These are phyloP conservation scores for Epichloe bromicola DNA, from an alignment of 2,329 filamentous ascomycete species.

Conservation along the genomic window DNA sequence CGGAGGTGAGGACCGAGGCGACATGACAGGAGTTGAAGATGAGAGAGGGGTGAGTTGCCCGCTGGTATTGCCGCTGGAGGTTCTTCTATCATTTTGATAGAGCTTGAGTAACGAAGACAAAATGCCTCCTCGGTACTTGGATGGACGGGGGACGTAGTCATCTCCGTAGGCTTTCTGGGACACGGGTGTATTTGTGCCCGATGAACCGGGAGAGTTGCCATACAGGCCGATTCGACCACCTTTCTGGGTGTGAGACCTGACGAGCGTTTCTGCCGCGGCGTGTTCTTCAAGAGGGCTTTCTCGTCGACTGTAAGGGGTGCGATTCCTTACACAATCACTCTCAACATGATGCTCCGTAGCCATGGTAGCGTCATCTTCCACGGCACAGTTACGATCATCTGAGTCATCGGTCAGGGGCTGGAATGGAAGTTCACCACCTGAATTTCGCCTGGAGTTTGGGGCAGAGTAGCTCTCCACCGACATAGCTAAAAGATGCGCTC, in stretches of 20 bases:
- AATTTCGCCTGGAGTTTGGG: constrained; percentile 23
- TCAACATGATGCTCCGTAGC: constrained; percentile 1
- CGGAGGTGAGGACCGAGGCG: constrained; percentile 28
- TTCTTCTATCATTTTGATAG: constrained; percentile 38
- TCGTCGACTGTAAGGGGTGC: constrained; percentile 14
- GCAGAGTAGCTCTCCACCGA: constrained; percentile 26
- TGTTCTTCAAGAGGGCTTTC: constrained; percentile 11
- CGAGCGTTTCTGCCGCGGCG: constrained; percentile 21
- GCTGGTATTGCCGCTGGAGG: constrained; percentile 21
- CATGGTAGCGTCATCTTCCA: constrained; percentile 10
- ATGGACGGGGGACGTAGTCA: constrained; percentile 51
- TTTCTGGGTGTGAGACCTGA: constrained; percentile 20
- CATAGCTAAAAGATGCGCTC: constrained; percentile 26
- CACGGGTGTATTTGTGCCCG: constrained; percentile 25
- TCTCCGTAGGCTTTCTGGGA: constrained; percentile 35
- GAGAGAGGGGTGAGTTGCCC: constrained; percentile 28
- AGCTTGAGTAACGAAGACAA: constrained; percentile 61
- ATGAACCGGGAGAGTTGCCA: constrained; percentile 15
- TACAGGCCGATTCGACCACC: constrained; percentile 18
- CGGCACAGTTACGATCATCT: constrained; percentile 12
- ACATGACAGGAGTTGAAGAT: constrained; percentile 26
- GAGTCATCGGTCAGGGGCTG: constrained; percentile 20
- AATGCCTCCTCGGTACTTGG: constrained; percentile 59
- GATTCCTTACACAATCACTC: constrained; percentile 9
- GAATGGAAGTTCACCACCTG: constrained; percentile 21